phyloP scores from a whole-genome alignment of 2,329 filamentous ascomycete species.

The Gliomastix tumulicola region DNA sequence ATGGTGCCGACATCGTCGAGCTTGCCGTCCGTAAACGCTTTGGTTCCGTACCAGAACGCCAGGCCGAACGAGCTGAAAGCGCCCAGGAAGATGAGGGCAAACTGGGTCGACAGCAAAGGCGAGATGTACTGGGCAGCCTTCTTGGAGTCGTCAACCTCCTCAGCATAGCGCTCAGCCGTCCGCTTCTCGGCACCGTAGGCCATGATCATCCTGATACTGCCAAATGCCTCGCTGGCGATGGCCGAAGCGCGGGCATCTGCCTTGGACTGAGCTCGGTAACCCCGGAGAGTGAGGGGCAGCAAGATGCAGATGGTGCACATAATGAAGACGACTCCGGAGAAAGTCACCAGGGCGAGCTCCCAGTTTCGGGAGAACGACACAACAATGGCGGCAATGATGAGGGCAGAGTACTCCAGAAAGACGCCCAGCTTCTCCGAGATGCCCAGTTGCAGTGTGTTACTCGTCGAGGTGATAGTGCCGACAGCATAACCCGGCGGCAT shows the following conservation, averaged over 20 bases:
- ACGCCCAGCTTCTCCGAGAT: constrained; percentile 57
- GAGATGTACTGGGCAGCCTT: constrained; percentile 39
- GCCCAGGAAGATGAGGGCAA: constrained; percentile 48
- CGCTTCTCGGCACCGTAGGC: constrained; percentile 55
- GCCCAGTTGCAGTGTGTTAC: constrained; percentile 57
- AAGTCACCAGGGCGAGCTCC: constrained; percentile 52
- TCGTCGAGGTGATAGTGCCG: constrained; percentile 55
- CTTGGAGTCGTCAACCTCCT: constrained; percentile 47
- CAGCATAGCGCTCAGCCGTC: constrained; percentile 43
- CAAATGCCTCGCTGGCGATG: constrained; percentile 54
- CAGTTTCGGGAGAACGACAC: constrained; percentile 52
- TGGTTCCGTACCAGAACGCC: constrained; percentile 57
- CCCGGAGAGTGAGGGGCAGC: constrained; percentile 50
- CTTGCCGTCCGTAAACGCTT: constrained; percentile 36
- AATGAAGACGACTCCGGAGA: constrained; percentile 50
- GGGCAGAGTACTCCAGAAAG: constrained; percentile 47
- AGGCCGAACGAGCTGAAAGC: constrained; percentile 46
- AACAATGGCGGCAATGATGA: constrained; percentile 44
- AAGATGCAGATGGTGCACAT: constrained; percentile 36
- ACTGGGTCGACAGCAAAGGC: constrained; percentile 45
- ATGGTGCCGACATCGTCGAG: constrained; percentile 45
- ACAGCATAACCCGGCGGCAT: constrained; percentile 56
- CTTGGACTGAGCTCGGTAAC: constrained; percentile 27
- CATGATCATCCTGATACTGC: constrained; percentile 53
- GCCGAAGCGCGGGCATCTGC: constrained; percentile 51